Evolutionary conservation across 177 flowering plant species (phyloP).

Genomic region (Vitis hybrid): DNA sequence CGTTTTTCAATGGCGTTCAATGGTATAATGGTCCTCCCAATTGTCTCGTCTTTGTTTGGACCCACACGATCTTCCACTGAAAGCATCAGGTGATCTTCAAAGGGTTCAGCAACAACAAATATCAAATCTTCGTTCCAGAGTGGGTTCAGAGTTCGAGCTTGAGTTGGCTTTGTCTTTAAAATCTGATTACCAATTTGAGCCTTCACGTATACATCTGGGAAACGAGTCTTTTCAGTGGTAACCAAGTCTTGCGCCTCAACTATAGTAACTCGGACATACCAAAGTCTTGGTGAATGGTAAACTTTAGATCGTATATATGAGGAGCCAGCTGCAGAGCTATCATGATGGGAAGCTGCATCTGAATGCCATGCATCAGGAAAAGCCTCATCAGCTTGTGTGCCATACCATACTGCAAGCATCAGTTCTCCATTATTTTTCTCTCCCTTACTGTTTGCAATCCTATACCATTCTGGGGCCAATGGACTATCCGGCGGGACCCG

Average conservation of each 20-base stretch:
- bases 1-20: constrained; percentile 43
- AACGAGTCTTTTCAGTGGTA: constrained; percentile 35
- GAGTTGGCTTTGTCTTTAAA: constrained; percentile 39
- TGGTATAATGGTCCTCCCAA: constrained; percentile 42
- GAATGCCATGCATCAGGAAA: constrained; percentile 71
- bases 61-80: constrained; percentile 53
- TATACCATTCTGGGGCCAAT: constrained; percentile 73
- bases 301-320: constrained; percentile 58
- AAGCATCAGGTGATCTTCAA: constrained; percentile 56
- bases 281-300: constrained; percentile 66
- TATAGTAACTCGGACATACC: constrained; percentile 64
- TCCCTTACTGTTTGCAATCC: constrained; percentile 55
- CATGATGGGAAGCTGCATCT: constrained; percentile 40
- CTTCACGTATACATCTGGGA: constrained; percentile 50
- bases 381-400: constrained; percentile 79
- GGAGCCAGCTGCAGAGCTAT: constrained; percentile 19
- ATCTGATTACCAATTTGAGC: constrained; percentile 50
- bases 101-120: constrained; percentile 75
- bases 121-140: constrained; percentile 66
- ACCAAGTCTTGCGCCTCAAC: constrained; percentile 65
- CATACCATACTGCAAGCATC: constrained; percentile 71
- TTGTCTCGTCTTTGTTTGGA: constrained; percentile 42
- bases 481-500: constrained; percentile 77
- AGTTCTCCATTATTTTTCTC: constrained; percentile 51
- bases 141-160: constrained; percentile 35